Evolutionary conservation across 2,329 filamentous ascomycete genomes (phyloP).

Genomic region (Cryphonectria nitschkei): DNA sequence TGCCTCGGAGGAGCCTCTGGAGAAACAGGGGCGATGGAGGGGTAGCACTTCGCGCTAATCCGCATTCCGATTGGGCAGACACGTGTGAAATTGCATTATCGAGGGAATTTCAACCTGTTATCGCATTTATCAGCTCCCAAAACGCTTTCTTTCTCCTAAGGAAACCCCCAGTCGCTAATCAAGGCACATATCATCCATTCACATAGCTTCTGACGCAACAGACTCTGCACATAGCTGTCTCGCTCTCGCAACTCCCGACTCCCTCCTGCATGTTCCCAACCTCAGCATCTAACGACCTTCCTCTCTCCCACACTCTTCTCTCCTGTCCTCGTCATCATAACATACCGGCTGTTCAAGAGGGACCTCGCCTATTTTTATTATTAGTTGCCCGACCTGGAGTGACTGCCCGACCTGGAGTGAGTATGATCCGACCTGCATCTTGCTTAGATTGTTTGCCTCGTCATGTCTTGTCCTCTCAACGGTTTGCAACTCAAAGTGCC

Average conservation of each 20-base stretch:
- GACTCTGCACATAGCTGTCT: constrained; percentile 21
- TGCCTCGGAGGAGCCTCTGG: constrained; percentile 3
- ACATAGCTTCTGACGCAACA: constrained; percentile 29
- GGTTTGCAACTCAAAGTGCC: not conserved
- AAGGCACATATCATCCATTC: constrained; percentile 23
- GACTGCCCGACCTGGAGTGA: not conserved
- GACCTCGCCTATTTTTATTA: not conserved
- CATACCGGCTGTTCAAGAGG: not conserved
- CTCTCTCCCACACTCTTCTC: no score
- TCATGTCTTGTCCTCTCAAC: not conserved
- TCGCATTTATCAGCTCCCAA: constrained; percentile 11
- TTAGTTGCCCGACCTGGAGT: not conserved
- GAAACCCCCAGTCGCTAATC: constrained; percentile 3
- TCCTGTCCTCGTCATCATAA: not conserved
- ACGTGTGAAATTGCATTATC: constrained; percentile 12
- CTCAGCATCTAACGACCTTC: not conserved
- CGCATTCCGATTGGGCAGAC: not conserved
- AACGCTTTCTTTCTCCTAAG: not conserved
- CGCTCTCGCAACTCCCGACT: constrained; percentile 7
- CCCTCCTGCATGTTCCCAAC: not conserved
- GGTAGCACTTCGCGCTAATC: not conserved
- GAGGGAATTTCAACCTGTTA: not conserved
- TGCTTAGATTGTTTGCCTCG: constrained; percentile 5
- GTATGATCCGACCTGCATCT: not conserved
- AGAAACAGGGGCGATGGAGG: constrained; percentile 4